Evolutionary conservation across 148 eudicot species (phyloP).

Genomic region (Vaccinium corymbosum): DNA sequence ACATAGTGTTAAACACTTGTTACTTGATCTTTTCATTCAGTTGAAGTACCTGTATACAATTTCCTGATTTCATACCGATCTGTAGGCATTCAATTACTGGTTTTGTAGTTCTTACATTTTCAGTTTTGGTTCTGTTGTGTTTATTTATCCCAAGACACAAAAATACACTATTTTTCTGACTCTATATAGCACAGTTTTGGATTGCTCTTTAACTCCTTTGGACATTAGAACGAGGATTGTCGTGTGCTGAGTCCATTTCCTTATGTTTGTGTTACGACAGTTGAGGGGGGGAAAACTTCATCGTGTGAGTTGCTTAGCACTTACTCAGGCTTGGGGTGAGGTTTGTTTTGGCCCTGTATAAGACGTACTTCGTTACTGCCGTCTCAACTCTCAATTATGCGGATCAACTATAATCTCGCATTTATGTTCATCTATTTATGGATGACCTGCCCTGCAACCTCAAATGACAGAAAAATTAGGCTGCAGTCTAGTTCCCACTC

Average conservation of each 20-base stretch:
- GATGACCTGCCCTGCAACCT: background rate
- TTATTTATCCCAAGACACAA: background rate
- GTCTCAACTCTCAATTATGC: background rate
- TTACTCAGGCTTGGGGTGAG: background rate
- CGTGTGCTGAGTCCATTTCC: background rate
- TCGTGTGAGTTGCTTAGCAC: background rate
- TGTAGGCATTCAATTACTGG: background rate
- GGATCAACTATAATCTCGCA: background rate
- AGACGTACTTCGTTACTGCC: background rate
- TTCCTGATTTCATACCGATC: background rate
- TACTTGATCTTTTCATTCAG: constrained; percentile 1
- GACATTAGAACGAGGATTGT: background rate
- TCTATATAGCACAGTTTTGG: background rate
- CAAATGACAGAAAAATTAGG: background rate
- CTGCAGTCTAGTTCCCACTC: background rate
- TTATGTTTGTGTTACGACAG: background rate
- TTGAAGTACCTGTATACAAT: background rate
- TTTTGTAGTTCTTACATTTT: background rate
- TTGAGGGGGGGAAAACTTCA: background rate
- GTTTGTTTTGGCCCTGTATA: constrained; percentile 5
- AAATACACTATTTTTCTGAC: background rate
- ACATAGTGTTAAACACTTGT: background rate
- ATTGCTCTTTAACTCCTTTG: background rate
- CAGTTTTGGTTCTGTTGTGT: background rate
- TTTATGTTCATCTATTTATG: background rate